Evolutionary conservation across 768 basidiomycete species (phyloP), one percentile per base, ranked within the genome.

Genomic region (Tylopilus cervinicoccineus): DNA sequence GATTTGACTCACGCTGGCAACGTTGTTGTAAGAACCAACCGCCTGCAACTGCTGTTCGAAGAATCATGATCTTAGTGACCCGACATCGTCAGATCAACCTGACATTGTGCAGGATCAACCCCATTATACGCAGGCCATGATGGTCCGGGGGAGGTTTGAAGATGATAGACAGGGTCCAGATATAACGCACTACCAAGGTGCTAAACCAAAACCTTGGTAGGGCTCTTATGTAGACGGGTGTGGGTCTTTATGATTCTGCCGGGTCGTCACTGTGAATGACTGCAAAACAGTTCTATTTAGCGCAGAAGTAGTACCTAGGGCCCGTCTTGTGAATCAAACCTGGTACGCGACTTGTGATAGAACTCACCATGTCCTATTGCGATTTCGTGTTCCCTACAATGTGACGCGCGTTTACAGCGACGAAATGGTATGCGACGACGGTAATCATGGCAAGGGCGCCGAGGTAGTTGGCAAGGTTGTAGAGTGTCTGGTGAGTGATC

Each of bases 371-470:
- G 22, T n/a, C 38, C 16, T 58, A 50, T 17, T 44, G 36, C 33
- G 43, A 20, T 20, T 48, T 40, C n/a, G 39, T 8, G 17, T 61
- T 52, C 52, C 53, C 50, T 66, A 64, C 63, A 63, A 77, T 52
- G 52, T 74, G 60, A 19, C 77, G 76, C 33, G 82, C 80, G 59
- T 94, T 94, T 52, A 95, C 90, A 28, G 89, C 85, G 43, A 97
- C 73, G 59, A 95, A 80, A 71, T 97, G 94, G 69, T 94, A 96
- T 39, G 81, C 79, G 45, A 97, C 84, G 47, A 93, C 86, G 6
- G 88, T 83, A 56, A 91, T 60, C 85, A 97, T 92, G 24, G 94
- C 88, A 44, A 89, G 73, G 31, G 84, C 74, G 31, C 93, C 93
- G 16, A 94, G 81, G 24, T 80, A 73, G 68, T 92, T 93, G 50